Percentiles rank a stretch among this genome's conserved stretches.
These are phyloP conservation scores for Trichosporon sp. DNA, from an alignment of 1,284 basidiomycete genomes.

Conservation along the genomic window DNA sequence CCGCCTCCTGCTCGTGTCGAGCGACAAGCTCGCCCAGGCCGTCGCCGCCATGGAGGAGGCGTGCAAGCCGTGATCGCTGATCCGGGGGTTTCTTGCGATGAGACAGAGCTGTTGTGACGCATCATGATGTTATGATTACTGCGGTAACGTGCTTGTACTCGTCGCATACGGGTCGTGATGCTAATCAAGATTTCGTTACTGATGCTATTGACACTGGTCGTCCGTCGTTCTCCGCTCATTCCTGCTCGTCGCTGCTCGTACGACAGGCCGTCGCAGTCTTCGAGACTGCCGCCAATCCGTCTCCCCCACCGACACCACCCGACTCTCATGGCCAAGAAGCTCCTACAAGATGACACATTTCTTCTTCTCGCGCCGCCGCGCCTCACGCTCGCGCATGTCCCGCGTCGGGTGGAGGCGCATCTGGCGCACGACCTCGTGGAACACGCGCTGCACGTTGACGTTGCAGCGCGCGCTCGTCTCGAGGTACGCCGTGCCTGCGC, in stretches of 20 bases:
- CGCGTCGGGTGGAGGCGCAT: slow-evolving; percentile 16
- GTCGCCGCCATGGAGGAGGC: slow-evolving; percentile 49
- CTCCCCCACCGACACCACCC: no score
- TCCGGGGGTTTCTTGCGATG: background rate
- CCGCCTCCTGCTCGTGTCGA: slow-evolving; percentile 64
- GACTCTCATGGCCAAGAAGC: no score
- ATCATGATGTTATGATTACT: background rate
- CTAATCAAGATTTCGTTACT: background rate
- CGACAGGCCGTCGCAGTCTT: no score
- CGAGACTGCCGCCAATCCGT: no score
- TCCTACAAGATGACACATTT: slow-evolving; percentile 32
- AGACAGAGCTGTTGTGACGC: background rate
- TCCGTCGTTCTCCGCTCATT: no score
- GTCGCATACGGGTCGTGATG: background rate
- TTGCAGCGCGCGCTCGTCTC: slow-evolving; percentile 28
- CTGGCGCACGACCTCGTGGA: slow-evolving; percentile 30
- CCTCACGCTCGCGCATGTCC: slow-evolving; percentile 1
- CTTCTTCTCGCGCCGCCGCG: slow-evolving; percentile 6
- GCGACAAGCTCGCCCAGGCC: slow-evolving; percentile 39
- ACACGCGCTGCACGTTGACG: slow-evolving; percentile 25
- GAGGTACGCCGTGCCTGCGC: slow-evolving; percentile 28
- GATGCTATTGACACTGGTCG: background rate
- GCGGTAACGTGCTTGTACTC: background rate
- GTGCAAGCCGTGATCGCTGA: slow-evolving; percentile 4
- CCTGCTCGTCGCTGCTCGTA: no score